A percentile compares a stretch with the other conserved stretches of the same genome.
These are phyloP conservation scores for Gyromitra esculenta DNA, from an alignment of 2,329 filamentous ascomycete species.

Conservation along the genomic window DNA sequence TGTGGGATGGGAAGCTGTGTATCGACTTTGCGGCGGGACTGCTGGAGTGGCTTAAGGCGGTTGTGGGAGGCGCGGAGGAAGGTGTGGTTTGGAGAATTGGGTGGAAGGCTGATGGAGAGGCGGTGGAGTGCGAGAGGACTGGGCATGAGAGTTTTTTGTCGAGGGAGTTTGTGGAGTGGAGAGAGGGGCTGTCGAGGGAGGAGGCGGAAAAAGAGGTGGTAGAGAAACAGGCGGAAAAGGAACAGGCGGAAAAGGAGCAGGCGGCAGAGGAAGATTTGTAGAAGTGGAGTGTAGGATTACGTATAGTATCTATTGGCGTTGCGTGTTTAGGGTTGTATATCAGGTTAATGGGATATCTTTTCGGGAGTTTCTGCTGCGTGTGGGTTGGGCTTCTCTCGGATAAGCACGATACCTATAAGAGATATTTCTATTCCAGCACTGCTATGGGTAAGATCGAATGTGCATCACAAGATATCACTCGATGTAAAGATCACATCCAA, in stretches of 20 bases:
- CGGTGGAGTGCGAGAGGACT: constrained; percentile 79
- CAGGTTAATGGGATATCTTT: too few species aligned
- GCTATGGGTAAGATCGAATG: neutral
- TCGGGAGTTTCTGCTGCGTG: neutral
- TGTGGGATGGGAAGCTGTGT: constrained; percentile 92
- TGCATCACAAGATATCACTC: neutral
- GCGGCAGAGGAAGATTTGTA: neutral
- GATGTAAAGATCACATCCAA: too few species aligned
- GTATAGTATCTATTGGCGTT: too few species aligned
- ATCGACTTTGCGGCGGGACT: constrained; percentile 88
- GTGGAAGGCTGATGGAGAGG: constrained; percentile 69
- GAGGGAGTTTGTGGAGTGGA: constrained; percentile 79
- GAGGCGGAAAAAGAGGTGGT: neutral
- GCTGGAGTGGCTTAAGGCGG: constrained; percentile 74
- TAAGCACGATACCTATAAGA: neutral
- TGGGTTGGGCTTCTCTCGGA: neutral
- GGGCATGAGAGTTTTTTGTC: constrained; percentile 57
- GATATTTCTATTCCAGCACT: neutral
- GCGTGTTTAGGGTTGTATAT: too few species aligned
- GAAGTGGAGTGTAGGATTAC: too few species aligned
- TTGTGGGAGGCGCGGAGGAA: constrained; percentile 69
- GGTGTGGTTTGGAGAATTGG: constrained; percentile 82
- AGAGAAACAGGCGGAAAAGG: neutral
- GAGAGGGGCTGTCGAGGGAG: constrained; percentile 57
- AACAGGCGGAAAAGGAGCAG: constrained; percentile 47